Percentiles rank a stretch among this genome's conserved stretches.
These are phyloP conservation scores for Colletotrichum tamarilloi DNA, from an alignment of 2,329 filamentous ascomycete species.

Conservation along the genomic window DNA sequence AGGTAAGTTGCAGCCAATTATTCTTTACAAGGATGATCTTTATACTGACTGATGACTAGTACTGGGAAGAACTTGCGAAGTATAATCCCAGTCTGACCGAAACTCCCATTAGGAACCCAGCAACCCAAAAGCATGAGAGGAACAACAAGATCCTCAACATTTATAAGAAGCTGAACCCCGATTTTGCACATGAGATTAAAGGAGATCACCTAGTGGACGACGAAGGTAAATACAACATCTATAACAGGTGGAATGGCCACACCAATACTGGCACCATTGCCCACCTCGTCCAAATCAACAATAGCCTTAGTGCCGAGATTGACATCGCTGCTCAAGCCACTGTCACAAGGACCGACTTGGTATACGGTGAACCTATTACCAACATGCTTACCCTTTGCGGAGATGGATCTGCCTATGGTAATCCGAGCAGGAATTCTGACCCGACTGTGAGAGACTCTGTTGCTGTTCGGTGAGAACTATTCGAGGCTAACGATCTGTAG, in stretches of 20 bases:
- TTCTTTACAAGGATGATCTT: neutral
- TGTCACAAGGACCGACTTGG: neutral
- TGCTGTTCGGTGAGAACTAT: neutral
- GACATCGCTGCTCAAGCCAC: conserved; percentile 8
- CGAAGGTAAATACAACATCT: neutral
- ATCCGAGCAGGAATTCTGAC: neutral
- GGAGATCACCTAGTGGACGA: neutral
- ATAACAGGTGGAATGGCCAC: neutral
- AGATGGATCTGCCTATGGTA: neutral
- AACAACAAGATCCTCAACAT: neutral
- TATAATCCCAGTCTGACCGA: neutral
- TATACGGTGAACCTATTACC: neutral
- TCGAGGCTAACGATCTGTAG: neutral
- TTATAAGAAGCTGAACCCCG: conserved; percentile 4
- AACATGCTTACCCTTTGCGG: neutral
- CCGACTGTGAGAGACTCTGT: neutral
- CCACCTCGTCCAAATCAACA: neutral
- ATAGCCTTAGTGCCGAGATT: neutral
- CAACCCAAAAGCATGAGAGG: neutral
- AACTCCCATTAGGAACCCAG: neutral
- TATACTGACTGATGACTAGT: neutral
- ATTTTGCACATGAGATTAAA: neutral
- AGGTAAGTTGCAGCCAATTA: neutral
- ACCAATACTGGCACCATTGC: neutral
- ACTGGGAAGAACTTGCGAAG: neutral